Evolutionary conservation across 2,329 filamentous ascomycete genomes (phyloP), one percentile per base, ranked within the genome.

Genomic region (Phialophora verrucosa): DNA sequence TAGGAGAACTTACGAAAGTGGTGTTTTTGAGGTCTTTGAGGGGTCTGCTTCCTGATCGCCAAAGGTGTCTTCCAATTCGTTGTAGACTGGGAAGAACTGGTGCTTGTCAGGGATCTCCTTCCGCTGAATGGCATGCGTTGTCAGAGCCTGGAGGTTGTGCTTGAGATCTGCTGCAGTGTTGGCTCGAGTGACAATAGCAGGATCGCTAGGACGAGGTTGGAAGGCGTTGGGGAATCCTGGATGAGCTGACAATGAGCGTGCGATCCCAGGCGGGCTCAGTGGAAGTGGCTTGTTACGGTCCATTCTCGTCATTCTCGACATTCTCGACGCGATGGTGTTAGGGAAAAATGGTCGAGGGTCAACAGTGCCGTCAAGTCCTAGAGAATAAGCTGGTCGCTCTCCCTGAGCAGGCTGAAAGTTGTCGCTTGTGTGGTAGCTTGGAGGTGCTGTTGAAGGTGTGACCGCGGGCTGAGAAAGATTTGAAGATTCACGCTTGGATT

Each of bases 211-310:
- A 32, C 17, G 53, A 38, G 29, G 23, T 29, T 62, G 58, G 17
- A 20, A 25, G 1, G 11, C n/a, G 10, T 7, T 20, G n/a, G 27
- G 25, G 4, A 62, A 32, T 11, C 23, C 29, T 38, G 59, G 12
- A 17, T 50, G 44, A 47, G 53, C 23, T 27, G 53, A 59, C 12
- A 62, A 27, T 20, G 63, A 57, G 23, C 44, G 62, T 5, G 63
- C 60, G 35, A 63, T 49, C 14, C 69, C 69, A 27, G 38, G 56
- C 29, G 70, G 70, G 29, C 59, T 70, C 8, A 70, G 60, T 11
- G 70, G 70, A 20, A 70, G 50, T 35, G 70, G 67, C 54, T 72
- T 72, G 62, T 71, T 70, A 51, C 27, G 42, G 35, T 69, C 54
- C 25, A 63, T 31, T 55, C 29, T 32, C 17, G 53, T n/a, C 25